These are phyloP conservation scores for Lactifluus piperatus DNA, from an alignment of 768 basidiomycete species.

Conservation along the genomic window DNA sequence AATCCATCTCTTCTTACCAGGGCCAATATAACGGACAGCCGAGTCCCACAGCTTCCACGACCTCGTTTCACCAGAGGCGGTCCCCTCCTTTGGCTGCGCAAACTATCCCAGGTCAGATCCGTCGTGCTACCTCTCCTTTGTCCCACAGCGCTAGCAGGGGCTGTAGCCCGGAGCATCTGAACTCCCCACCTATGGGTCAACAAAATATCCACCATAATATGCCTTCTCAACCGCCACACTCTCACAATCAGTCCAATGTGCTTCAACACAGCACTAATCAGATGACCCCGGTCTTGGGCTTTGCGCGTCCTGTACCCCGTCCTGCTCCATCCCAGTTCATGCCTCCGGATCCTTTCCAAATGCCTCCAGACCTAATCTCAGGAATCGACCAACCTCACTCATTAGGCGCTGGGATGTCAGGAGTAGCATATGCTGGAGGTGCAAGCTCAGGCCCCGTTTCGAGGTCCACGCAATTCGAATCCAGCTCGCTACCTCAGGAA, in stretches of 20 bases:
- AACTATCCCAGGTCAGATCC: constrained; percentile 15
- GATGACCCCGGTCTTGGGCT: constrained; percentile 10
- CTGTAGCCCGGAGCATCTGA: constrained; percentile 16
- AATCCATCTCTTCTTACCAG: constrained; percentile 15
- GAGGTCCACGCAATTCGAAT: constrained; percentile 11
- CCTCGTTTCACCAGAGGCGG: constrained; percentile 19
- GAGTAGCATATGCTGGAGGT: constrained; percentile 17
- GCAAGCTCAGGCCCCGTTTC: constrained; percentile 14
- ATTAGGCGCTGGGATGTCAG: constrained; percentile 12
- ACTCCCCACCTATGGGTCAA: constrained; percentile 9
- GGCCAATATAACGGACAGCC: constrained; percentile 13
- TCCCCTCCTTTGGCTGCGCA: constrained; percentile 18
- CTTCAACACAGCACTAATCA: constrained; percentile 12
- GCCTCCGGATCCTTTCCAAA: constrained; percentile 11
- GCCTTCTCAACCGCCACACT: constrained; percentile 3
- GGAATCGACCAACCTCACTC: constrained; percentile 17
- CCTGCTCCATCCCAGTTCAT: constrained; percentile 10
- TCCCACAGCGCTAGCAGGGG: constrained; percentile 16
- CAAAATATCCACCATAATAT: constrained; percentile 3
- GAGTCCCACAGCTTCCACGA: constrained; percentile 18
- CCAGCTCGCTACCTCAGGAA: constrained; percentile 16
- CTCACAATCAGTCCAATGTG: constrained; percentile 9
- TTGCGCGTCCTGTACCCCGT: constrained; percentile 14
- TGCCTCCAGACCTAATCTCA: constrained; percentile 12
- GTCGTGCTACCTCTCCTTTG: constrained; percentile 18